Evolutionary conservation across 192 early-diverging fungal genomes (phyloP), one percentile per base, ranked within the genome.

Genomic region (Fimicolochytrium jonesii): DNA sequence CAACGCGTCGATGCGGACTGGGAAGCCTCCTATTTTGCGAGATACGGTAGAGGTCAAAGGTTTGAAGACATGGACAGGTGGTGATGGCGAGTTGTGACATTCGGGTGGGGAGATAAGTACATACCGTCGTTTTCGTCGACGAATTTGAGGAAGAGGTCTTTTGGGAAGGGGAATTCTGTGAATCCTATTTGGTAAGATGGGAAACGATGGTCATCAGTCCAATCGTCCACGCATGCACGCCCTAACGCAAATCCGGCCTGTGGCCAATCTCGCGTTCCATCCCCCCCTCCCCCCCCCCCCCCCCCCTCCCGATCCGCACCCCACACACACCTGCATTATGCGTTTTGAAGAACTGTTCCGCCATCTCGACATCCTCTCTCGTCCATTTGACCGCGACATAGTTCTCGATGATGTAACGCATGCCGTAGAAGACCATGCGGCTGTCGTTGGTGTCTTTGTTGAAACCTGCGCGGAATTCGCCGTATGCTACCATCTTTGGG

Each of bases 351-450:
- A 94, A 92, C 31, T 63, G 36, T 43, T 82, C 84, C 0, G 89
- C 85, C 42, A 68, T 47, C 0, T 80, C 78, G 0, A 94, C 81
- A 58, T 94, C 89, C 35, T 80, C 57, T 42, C 70, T 30, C 0
- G 88, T 87, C 87, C 88, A 94, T 43, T 67, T 74, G 49, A 73
- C 73, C 30, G 66, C 56, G 18, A 94, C 53, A 64, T 91, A 90
- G 55, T 86, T 77, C 51, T 91, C 88, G 45, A 94, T 80, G 41
- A 94, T 78, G 78, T 90, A 90, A n/a, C 88, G 83, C 10, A 92
- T 84, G 13, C 92, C 92, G 71, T 88, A 92, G 56, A 87, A 87
- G 37, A 94, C 81, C 30, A 92, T 83, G 42, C 92, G 87, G 23
- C 73, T 64, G 70, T 94, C 92, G 15, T 75, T 48, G 0, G 59